These are phyloP conservation scores for Chlamydomonas schloesseri DNA, from an alignment of 139 green algal species.

Conservation along the genomic window DNA sequence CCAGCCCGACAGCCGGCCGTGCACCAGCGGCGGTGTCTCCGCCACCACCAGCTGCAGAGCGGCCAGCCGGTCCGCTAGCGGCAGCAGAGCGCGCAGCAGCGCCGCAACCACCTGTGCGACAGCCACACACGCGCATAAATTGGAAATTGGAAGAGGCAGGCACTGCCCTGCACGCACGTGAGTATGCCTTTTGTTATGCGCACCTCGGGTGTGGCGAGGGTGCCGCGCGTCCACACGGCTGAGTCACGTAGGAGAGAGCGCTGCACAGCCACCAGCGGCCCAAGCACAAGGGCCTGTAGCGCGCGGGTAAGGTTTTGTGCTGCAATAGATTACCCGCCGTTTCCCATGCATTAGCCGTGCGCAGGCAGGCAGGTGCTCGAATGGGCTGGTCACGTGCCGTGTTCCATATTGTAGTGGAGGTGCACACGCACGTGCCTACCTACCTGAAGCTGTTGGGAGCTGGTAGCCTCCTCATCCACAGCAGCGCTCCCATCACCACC, in stretches of 20 bases:
- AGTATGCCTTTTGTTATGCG: too few species aligned
- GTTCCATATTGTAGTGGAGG: neutral
- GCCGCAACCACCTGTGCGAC: slow-evolving; percentile 4
- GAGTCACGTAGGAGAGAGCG: slow-evolving; percentile 27
- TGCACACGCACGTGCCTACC: neutral
- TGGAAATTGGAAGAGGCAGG: too few species aligned
- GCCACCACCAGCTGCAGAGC: slow-evolving; percentile 37
- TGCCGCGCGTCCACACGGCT: slow-evolving; percentile 16
- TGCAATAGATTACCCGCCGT: too few species aligned
- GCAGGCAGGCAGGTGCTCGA: neutral
- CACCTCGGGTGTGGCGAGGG: slow-evolving; percentile 16
- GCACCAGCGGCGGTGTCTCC: slow-evolving; percentile 13
- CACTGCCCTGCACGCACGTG: neutral
- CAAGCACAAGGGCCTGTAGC: neutral
- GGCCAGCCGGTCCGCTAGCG: slow-evolving; percentile 9
- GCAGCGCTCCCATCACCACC: too few species aligned
- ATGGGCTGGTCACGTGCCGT: neutral
- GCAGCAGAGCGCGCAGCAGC: neutral
- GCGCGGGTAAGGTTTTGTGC: neutral
- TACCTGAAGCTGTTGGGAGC: neutral
- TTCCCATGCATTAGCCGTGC: too few species aligned
- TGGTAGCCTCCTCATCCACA: too few species aligned
- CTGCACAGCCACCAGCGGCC: slow-evolving; percentile 32
- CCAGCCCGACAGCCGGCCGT: slow-evolving; percentile 18
- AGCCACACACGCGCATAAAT: too few species aligned